Conservation (phyloP, 106 monocot species). For the Amphibolis antarctica region DNA sequence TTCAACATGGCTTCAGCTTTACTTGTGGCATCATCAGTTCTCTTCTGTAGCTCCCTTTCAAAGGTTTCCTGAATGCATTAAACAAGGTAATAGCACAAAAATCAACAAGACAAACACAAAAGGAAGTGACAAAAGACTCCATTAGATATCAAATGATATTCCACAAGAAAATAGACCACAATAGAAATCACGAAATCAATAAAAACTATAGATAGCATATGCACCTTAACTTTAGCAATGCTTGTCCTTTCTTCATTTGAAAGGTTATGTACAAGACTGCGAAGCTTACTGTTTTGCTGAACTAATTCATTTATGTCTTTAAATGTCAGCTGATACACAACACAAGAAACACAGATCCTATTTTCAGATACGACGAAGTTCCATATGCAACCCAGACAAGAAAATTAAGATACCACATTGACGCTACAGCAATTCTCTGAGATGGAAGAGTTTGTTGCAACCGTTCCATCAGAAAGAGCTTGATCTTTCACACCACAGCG, state of each 20-base stretch:
- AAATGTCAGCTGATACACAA: constrained; percentile 54
- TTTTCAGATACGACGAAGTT: not conserved
- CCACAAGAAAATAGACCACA: not conserved
- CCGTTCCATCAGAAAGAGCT: not conserved
- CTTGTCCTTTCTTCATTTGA: constrained; percentile 34
- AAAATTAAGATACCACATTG: not conserved
- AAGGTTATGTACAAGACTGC: constrained; percentile 49
- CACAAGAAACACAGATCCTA: constrained; percentile 4
- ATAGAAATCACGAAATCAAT: too few relatives aligned
- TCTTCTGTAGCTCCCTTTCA: constrained; percentile 53
- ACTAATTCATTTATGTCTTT: constrained; percentile 80
- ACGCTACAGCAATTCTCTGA: not conserved
- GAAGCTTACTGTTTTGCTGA: constrained; percentile 76
- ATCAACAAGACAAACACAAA: too few relatives aligned
- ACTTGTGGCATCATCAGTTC: constrained; percentile 39
- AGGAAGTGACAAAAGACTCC: too few relatives aligned
- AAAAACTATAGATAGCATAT: not conserved
- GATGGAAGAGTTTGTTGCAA: not conserved
- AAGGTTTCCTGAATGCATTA: constrained; percentile 51
- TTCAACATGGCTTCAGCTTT: constrained; percentile 76
- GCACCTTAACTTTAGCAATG: constrained; percentile 57
- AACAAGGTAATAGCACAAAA: not conserved
- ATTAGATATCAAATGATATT: constrained; percentile 4
- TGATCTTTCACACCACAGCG: constrained; percentile 45
- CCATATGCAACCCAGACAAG: constrained; percentile 1